Base-by-base conservation (phyloP, 176 grass and related monocot genomes). In the Triticum timopheevii region DNA sequence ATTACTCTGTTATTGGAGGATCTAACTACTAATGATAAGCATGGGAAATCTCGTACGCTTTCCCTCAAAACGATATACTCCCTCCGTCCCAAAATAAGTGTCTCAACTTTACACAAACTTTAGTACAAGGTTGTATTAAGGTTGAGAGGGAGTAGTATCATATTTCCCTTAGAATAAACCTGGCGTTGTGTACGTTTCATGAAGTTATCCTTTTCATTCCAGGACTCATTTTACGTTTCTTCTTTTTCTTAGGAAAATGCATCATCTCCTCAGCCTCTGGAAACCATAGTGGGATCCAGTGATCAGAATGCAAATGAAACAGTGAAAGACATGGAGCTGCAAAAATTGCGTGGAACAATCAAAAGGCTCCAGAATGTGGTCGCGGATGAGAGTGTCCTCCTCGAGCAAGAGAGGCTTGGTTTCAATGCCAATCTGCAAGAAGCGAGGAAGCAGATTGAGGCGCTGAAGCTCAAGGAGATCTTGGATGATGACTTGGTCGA, bases 311-410 rank as follows among this genome's bases (percentile, higher is more conserved):
- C 80, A 76, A 77, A 64, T 77, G 73, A 31, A 54, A 56, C 79
- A 65, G 69, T 84, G 30, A 88, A 89, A 66, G 77, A 88, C 47
- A 54, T 82, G 75, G 90, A 96, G 72, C 83, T 96, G 50, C 87
- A 93, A 71, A 87, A 91, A 68, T 86, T 99, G 89, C 82, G 93
- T 40, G 69, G 73, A 42, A 99, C 91, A 66, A 91, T 99, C 28
- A 94, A 92, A 92, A 87, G 87, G 79, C 96, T 98, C 58, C 90
- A 96, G 68, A 96, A 92, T 82, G 73, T 87, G 70, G 92, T 96
- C 23, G 85, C 69, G 33, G 88, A 94, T 61, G 93, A 92, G 0
- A 87, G 92, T 28, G 66, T 80, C 59, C 88, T 94, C 33, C 91
- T 96, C 12, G 90, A 96, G 83, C 84, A 96, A 83, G 97, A 99